phyloP scores from a whole-genome alignment of 1,284 basidiomycete species.

The Serendipita sp. region DNA sequence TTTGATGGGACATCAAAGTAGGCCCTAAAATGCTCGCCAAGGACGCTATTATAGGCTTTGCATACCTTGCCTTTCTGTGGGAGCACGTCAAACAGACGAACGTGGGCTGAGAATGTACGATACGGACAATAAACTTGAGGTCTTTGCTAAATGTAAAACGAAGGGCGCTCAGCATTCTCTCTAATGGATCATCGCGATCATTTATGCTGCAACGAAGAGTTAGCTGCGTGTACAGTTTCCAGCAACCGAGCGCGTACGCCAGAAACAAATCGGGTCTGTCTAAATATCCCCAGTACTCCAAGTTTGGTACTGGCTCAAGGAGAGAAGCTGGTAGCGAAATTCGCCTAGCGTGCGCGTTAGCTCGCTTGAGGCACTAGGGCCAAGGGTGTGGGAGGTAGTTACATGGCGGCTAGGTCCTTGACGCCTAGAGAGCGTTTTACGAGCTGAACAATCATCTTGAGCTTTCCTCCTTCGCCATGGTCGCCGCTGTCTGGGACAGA shows the following conservation, averaged over 20 bases:
- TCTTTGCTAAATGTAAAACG: slow-evolving; percentile 90
- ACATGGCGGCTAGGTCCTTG: slow-evolving; percentile 86
- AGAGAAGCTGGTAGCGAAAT: slow-evolving; percentile 80
- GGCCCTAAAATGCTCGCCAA: slow-evolving; percentile 83
- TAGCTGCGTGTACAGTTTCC: background rate
- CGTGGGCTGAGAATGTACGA: slow-evolving; percentile 3
- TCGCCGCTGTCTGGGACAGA: slow-evolving; percentile 63
- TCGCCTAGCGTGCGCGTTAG: slow-evolving; percentile 36
- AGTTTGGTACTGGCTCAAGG: slow-evolving; percentile 81
- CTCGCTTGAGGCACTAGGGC: background rate
- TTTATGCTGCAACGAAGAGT: slow-evolving; percentile 47
- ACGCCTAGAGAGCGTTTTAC: slow-evolving; percentile 79
- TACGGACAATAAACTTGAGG: slow-evolving; percentile 77
- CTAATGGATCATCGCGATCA: slow-evolving; percentile 78
- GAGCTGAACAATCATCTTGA: slow-evolving; percentile 79
- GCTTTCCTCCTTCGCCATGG: slow-evolving; percentile 71
- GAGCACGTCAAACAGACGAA: background rate
- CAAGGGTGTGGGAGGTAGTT: slow-evolving; percentile 19
- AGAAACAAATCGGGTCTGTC: slow-evolving; percentile 88
- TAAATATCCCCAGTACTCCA: slow-evolving; percentile 92
- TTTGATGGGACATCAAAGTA: slow-evolving; percentile 55
- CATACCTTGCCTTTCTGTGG: slow-evolving; percentile 72
- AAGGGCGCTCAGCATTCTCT: slow-evolving; percentile 82
- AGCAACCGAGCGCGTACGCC: slow-evolving; percentile 40
- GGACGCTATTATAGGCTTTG: slow-evolving; percentile 92